Conservation (phyloP, 1,284 basidiomycete species). For the Erythrobasidium hasegawianum region DNA sequence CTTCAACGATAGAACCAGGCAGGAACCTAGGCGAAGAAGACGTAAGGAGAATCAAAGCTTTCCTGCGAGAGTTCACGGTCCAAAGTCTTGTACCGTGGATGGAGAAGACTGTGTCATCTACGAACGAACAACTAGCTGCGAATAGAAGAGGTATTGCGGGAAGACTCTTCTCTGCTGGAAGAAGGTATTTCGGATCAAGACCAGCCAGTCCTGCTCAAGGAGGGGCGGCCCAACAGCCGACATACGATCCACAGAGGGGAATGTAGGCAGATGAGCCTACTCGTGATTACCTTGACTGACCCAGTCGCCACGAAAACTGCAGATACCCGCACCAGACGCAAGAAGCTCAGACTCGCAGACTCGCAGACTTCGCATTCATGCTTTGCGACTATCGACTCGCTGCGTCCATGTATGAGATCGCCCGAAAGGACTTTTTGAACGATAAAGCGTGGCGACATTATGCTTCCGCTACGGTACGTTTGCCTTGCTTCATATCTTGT, state of each 20-base stretch:
- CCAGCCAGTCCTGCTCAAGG: constrained; percentile 47
- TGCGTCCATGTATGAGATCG: constrained; percentile 73
- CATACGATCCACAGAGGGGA: constrained; percentile 43
- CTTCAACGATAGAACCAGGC: background rate
- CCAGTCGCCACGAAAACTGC: constrained; percentile 45
- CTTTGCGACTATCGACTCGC: constrained; percentile 86
- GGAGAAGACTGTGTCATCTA: constrained; percentile 87
- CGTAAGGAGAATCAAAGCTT: constrained; percentile 71
- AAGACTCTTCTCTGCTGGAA: constrained; percentile 70
- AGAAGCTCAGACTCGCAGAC: constrained; percentile 56
- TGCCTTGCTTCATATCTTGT: background rate
- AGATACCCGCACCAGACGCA: constrained; percentile 53
- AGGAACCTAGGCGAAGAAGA: constrained; percentile 65
- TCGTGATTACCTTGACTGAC: no score
- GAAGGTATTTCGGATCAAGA: constrained; percentile 54
- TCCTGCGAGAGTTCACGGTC: constrained; percentile 82
- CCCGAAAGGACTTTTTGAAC: constrained; percentile 54
- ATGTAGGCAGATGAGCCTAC: constrained; percentile 42
- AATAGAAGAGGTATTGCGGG: constrained; percentile 82
- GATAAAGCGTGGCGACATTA: constrained; percentile 51
- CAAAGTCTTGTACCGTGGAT: constrained; percentile 94
- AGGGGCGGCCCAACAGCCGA: constrained; percentile 5
- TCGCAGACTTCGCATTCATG: constrained; percentile 93
- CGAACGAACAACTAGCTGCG: constrained; percentile 86
- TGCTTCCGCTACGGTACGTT: constrained; percentile 48